Evolutionary conservation across 768 basidiomycete genomes (phyloP).

Genomic region (Collybia nuda): DNA sequence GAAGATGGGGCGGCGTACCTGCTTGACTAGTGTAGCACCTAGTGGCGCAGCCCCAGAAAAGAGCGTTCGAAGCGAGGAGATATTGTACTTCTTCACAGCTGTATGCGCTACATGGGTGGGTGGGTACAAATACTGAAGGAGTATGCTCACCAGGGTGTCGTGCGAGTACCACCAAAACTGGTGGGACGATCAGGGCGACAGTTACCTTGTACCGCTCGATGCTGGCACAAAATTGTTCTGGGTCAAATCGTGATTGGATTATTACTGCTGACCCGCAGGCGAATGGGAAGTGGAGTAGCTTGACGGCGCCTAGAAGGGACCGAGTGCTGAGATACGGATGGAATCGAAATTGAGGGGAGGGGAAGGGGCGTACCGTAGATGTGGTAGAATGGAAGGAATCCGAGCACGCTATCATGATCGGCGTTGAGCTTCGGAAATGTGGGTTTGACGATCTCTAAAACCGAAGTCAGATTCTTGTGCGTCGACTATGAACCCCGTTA

Average conservation of each 20-base stretch:
- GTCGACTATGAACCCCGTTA: slow-evolving; percentile 43
- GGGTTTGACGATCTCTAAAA: slow-evolving; percentile 48
- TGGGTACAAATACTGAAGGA: neutral
- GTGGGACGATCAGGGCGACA: slow-evolving; percentile 66
- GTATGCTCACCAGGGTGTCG: slow-evolving; percentile 69
- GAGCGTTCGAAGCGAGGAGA: slow-evolving; percentile 56
- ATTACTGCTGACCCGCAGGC: slow-evolving; percentile 48
- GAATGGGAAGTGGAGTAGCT: slow-evolving; percentile 62
- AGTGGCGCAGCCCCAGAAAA: slow-evolving; percentile 84
- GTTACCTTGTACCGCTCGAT: slow-evolving; percentile 69
- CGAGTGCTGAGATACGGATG: neutral
- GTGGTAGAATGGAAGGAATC: slow-evolving; percentile 61
- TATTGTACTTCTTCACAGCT: slow-evolving; percentile 68
- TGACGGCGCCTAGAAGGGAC: slow-evolving; percentile 47
- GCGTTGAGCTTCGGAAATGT: slow-evolving; percentile 40
- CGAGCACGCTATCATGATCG: slow-evolving; percentile 53
- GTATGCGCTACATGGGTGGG: neutral
- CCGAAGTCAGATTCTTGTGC: slow-evolving; percentile 65
- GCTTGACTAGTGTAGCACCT: slow-evolving; percentile 56
- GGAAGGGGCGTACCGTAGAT: slow-evolving; percentile 33
- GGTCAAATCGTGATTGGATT: slow-evolving; percentile 72
- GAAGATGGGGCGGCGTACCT: slow-evolving; percentile 35
- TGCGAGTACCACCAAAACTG: slow-evolving; percentile 75
- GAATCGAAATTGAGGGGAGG: too few relatives aligned
- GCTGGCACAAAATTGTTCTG: slow-evolving; percentile 59